Conservation (phyloP, 495 filamentous ascomycete species). For the Xylaria curta region DNA sequence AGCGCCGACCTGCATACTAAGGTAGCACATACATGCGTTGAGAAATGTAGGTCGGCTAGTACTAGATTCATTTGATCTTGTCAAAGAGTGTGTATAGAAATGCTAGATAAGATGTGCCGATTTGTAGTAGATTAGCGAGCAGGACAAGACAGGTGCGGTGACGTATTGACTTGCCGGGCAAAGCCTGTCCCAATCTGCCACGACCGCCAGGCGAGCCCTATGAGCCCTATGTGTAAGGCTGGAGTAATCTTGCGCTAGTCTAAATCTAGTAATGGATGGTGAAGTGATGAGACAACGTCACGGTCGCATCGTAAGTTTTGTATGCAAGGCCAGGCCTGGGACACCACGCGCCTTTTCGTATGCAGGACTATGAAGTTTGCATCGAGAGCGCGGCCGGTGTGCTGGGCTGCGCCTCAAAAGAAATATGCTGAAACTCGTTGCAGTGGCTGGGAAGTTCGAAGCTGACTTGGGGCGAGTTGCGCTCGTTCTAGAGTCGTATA, state of each 20-base stretch:
- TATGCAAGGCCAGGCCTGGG: slow-evolving; percentile 14
- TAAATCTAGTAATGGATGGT: not conserved
- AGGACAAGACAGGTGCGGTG: slow-evolving; percentile 7
- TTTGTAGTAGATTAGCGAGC: slow-evolving; percentile 11
- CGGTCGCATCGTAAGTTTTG: slow-evolving; percentile 25
- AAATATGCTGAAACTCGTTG: not conserved
- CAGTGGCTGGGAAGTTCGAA: slow-evolving; percentile 3
- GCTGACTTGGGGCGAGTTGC: not conserved
- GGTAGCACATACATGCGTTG: not conserved
- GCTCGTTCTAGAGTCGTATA: not conserved
- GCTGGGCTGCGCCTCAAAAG: not conserved
- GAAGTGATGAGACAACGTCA: slow-evolving; percentile 14
- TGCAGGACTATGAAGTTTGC: slow-evolving; percentile 14
- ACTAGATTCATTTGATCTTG: not conserved
- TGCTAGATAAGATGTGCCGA: not conserved
- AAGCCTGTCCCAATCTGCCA: not conserved
- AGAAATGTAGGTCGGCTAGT: not conserved
- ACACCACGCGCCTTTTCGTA: slow-evolving; percentile 8
- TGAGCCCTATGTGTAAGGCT: slow-evolving; percentile 21
- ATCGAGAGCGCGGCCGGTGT: slow-evolving; percentile 15
- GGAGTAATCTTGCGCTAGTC: slow-evolving; percentile 10
- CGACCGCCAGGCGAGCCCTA: slow-evolving; percentile 18
- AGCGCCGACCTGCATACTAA: not conserved
- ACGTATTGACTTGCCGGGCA: not conserved
- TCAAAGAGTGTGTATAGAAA: not conserved